Evolutionary conservation across 83 land plant species (phyloP).

Genomic region (Isoetes engelmannii): DNA sequence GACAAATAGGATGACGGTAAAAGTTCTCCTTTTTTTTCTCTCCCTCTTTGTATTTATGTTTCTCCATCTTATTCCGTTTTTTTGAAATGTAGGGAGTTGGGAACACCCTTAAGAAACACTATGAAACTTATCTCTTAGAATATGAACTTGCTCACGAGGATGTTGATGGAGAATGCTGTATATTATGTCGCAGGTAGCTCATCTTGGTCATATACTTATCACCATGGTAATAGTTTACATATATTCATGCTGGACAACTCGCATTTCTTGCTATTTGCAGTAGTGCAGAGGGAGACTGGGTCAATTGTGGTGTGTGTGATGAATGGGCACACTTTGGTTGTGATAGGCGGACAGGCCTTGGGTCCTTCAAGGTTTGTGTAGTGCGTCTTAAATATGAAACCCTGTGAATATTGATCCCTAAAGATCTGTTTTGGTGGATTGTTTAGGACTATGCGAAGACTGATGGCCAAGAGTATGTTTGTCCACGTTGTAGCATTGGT

Average conservation of each 20-base stretch:
- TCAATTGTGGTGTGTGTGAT: constrained; percentile 92
- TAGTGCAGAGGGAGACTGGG: constrained; percentile 99
- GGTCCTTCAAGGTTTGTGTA: constrained; percentile 75
- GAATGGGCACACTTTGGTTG: constrained; percentile 99
- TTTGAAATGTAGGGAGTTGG: constrained; percentile 74
- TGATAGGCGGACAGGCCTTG: constrained; percentile 86
- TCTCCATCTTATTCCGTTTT: constrained; percentile 1
- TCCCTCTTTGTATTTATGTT: neutral
- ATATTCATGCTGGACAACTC: neutral
- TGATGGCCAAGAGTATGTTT: constrained; percentile 92
- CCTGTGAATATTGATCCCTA: neutral
- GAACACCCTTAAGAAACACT: constrained; percentile 94
- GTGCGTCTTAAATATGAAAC: neutral
- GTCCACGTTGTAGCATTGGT: constrained; percentile 81
- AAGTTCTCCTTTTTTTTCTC: neutral
- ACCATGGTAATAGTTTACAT: neutral
- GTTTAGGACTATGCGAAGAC: constrained; percentile 96
- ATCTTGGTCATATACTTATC: neutral
- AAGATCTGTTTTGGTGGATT: neutral
- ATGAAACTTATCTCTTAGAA: constrained; percentile 90
- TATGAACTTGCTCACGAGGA: constrained; percentile 99
- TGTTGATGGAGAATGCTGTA: constrained; percentile 98
- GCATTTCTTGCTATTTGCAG: constrained; percentile 33
- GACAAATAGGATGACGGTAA: constrained; percentile 93
- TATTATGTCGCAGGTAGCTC: constrained; percentile 82